Conservation (phyloP, 2,329 filamentous ascomycete species). For the Rutstroemia sp. region DNA sequence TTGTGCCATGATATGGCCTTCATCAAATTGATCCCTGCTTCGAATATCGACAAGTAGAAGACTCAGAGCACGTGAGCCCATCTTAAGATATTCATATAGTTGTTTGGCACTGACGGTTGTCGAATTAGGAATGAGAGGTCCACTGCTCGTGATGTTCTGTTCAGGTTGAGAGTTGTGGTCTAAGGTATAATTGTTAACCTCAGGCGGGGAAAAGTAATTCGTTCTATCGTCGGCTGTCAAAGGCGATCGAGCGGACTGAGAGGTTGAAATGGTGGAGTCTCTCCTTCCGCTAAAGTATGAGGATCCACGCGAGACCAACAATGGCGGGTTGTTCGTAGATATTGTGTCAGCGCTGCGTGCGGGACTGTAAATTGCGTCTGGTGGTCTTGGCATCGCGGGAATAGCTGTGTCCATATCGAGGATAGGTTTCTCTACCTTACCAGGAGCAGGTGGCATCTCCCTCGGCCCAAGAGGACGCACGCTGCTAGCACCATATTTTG, state of each 20-base stretch:
- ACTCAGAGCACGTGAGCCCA: slow-evolving; percentile 44
- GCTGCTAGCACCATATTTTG: slow-evolving; percentile 5
- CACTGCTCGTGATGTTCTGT: neutral
- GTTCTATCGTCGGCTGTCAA: slow-evolving; percentile 13
- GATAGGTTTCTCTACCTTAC: slow-evolving; percentile 15
- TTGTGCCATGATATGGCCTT: slow-evolving; percentile 79
- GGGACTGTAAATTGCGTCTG: slow-evolving; percentile 31
- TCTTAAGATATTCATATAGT: slow-evolving; percentile 62
- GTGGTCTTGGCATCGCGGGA: slow-evolving; percentile 28
- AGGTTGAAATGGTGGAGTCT: slow-evolving; percentile 21
- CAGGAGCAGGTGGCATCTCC: slow-evolving; percentile 24
- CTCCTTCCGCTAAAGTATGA: slow-evolving; percentile 20
- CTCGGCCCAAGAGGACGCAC: slow-evolving; percentile 21
- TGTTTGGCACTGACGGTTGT: slow-evolving; percentile 44
- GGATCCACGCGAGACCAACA: slow-evolving; percentile 21
- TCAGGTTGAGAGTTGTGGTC: slow-evolving; percentile 2
- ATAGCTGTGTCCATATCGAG: slow-evolving; percentile 19
- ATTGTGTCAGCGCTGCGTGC: slow-evolving; percentile 24
- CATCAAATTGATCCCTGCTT: slow-evolving; percentile 70
- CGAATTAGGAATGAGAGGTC: slow-evolving; percentile 15
- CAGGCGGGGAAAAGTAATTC: slow-evolving; percentile 21
- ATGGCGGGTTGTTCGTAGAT: slow-evolving; percentile 19
- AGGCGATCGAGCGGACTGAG: slow-evolving; percentile 20
- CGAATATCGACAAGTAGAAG: slow-evolving; percentile 84
- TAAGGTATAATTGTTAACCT: slow-evolving; percentile 8